Conservation (phyloP, 2,329 filamentous ascomycete species). For the Parastagonospora nodorum region DNA sequence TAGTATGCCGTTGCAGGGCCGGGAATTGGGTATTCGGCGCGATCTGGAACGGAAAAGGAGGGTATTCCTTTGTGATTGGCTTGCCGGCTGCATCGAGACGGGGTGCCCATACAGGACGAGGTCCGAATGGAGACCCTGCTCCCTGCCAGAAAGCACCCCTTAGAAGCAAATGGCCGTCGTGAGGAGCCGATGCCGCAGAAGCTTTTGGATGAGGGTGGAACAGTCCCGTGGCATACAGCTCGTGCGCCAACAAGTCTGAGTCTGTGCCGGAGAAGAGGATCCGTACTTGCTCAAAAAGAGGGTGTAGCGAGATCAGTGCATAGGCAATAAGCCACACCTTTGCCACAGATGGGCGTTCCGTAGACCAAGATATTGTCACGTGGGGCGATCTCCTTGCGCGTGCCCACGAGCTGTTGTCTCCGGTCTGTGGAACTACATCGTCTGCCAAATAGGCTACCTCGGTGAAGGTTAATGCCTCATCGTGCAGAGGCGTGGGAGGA, state of each 20-base stretch:
- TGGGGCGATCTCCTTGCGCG: conserved; percentile 52
- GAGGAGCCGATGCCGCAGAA: conserved; percentile 40
- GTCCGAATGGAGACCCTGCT: conserved; percentile 49
- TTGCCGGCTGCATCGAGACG: conserved; percentile 40
- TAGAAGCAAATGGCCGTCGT: conserved; percentile 54
- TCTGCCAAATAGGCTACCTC: conserved; percentile 31
- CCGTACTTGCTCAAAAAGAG: conserved; percentile 52
- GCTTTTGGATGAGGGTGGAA: conserved; percentile 49
- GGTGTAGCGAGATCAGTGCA: conserved; percentile 51
- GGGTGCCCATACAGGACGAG: conserved; percentile 48
- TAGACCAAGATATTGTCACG: conserved; percentile 50
- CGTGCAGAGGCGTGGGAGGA: conserved; percentile 34
- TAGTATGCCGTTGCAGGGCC: conserved; percentile 59
- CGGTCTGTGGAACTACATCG: conserved; percentile 29
- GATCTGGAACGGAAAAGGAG: conserved; percentile 49
- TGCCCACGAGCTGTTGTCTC: conserved; percentile 50
- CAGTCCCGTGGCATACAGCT: conserved; percentile 51
- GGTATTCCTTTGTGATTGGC: conserved; percentile 49
- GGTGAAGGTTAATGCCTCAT: conserved; percentile 35
- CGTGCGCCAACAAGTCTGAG: conserved; percentile 44
- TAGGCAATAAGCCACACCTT: conserved; percentile 57
- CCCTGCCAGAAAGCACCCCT: conserved; percentile 56
- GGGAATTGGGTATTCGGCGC: conserved; percentile 56
- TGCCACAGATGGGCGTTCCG: conserved; percentile 47
- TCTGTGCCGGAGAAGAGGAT: conserved; percentile 47